Evolutionary conservation across 2,329 filamentous ascomycete genomes (phyloP).

Genomic region (Didymella pinodella): DNA sequence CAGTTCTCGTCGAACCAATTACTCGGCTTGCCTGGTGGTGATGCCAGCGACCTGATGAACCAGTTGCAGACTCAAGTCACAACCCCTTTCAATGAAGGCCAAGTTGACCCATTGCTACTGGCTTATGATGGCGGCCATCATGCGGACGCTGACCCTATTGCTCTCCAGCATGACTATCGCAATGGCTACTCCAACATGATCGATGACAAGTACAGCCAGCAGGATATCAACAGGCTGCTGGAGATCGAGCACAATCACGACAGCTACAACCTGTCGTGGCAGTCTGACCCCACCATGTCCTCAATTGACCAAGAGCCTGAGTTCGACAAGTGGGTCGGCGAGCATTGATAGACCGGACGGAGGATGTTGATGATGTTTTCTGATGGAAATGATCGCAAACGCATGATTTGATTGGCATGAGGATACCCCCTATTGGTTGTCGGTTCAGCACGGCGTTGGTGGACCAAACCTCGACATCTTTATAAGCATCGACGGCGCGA

Average conservation of each 20-base stretch:
- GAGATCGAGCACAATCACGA: constrained; percentile 32
- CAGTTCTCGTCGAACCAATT: constrained; percentile 47
- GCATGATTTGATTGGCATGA: constrained; percentile 13
- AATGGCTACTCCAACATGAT: constrained; percentile 46
- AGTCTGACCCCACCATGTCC: constrained; percentile 45
- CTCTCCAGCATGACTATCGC: constrained; percentile 38
- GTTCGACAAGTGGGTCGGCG: constrained; percentile 58
- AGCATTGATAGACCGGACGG: constrained; percentile 27
- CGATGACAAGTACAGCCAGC: constrained; percentile 39
- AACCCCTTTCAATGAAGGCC: constrained; percentile 47
- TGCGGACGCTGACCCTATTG: constrained; percentile 29
- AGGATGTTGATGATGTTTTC: constrained; percentile 7
- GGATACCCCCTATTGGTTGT: constrained; percentile 14
- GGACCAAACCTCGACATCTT: background rate
- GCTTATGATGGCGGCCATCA: constrained; percentile 41
- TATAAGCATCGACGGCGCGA: constrained; percentile 12
- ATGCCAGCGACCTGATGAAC: constrained; percentile 49
- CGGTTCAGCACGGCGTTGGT: constrained; percentile 21
- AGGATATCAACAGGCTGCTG: constrained; percentile 40
- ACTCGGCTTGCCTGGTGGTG: constrained; percentile 52
- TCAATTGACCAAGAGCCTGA: constrained; percentile 54
- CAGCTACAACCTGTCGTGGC: constrained; percentile 48
- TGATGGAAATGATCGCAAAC: constrained; percentile 16
- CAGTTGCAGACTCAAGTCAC: constrained; percentile 39
- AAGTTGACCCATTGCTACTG: constrained; percentile 55